Percentiles rank a stretch among this genome's conserved stretches.
phyloP scores from a whole-genome alignment of 495 filamentous ascomycete species.

The Neurospora tetrasperma region DNA sequence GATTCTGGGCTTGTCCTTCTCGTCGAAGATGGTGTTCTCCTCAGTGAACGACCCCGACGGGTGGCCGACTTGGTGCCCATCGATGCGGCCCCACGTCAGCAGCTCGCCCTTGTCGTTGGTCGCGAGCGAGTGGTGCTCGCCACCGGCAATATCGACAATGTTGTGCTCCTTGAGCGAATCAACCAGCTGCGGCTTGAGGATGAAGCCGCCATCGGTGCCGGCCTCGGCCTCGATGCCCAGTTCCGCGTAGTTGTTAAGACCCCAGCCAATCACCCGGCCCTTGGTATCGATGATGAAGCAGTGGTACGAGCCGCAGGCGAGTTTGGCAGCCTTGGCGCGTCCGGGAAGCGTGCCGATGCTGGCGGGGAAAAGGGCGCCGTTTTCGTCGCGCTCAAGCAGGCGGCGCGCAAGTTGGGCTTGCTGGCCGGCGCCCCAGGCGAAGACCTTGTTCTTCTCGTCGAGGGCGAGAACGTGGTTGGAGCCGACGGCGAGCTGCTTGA shows the following conservation, averaged over 20 bases:
- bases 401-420: constrained; percentile 67
- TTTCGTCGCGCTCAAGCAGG: constrained; percentile 49
- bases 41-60: constrained; percentile 33
- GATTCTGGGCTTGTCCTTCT: constrained; percentile 44
- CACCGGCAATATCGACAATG: constrained; percentile 50
- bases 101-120: constrained; percentile 51
- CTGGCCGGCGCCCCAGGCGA: constrained; percentile 63
- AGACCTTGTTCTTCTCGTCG: constrained; percentile 53
- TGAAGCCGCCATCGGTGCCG: constrained; percentile 50
- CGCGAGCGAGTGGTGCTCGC: constrained; percentile 57
- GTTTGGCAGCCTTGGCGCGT: constrained; percentile 40
- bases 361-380: constrained; percentile 51
- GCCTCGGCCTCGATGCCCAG: constrained; percentile 58
- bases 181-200: constrained; percentile 34
- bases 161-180: constrained; percentile 41
- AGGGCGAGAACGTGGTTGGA: constrained; percentile 65
- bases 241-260: constrained; percentile 77
- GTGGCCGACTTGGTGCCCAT: constrained; percentile 53
- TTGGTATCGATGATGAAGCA: constrained; percentile 65
- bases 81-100: constrained; percentile 60
- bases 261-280: constrained; percentile 71
- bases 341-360: constrained; percentile 54
- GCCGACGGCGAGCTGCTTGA: constrained; percentile 50
- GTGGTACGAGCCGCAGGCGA: constrained; percentile 60
- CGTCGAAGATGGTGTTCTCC: constrained; percentile 50